Evolutionary conservation across 805 yeast genomes (phyloP), one percentile per base, ranked within the genome.

Genomic region (Ogataea parapolymorpha): DNA sequence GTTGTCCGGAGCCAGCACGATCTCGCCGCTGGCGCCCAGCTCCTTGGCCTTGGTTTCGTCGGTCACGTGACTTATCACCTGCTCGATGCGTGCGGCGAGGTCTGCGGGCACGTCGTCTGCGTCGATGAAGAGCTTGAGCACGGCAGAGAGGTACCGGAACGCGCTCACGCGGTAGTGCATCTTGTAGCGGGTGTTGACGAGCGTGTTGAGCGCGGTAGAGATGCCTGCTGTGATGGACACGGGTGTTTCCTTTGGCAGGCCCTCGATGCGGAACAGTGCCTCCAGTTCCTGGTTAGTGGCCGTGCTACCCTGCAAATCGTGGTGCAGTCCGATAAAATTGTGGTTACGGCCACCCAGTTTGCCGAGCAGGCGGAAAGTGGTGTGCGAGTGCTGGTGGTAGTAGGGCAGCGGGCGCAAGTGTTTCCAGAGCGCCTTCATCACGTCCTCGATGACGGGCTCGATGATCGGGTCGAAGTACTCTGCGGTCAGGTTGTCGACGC

Each of bases 401-500:
- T 88, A 89, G 0, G 99, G 98, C 26, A 90, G 74, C 2, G 99
- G 99, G 54, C 81, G 81, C 50, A 93, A 65, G 53, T 91, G 93
- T 47, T 78, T 82, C 91, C 96, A 93, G 25, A 93, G 69, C 0
- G 97, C 95, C 27, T 83, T 81, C 87, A 90, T 85, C 2, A 95
- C 89, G 52, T 93, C 97, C 45, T 86, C 95, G 39, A 91, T 81
- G 2, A 90, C 97, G 0, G 99, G 98, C 56, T 90, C 97, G 45
- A 93, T 81, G 58, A 93, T 90, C 2, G 99, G 98, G 55, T 93
- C 99, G 62, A 93, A 89, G 61, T 90, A 93, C 50, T 90, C 95
- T 0, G 98, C 95, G 0, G 98, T 95, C 46, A 93, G 65, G 55
- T 95, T 93, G 56, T 93, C 99, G 17, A 93, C 96, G 59, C 99